phyloP scores from a whole-genome alignment of 106 monocot genomes.

The Cymbidium sinense region DNA sequence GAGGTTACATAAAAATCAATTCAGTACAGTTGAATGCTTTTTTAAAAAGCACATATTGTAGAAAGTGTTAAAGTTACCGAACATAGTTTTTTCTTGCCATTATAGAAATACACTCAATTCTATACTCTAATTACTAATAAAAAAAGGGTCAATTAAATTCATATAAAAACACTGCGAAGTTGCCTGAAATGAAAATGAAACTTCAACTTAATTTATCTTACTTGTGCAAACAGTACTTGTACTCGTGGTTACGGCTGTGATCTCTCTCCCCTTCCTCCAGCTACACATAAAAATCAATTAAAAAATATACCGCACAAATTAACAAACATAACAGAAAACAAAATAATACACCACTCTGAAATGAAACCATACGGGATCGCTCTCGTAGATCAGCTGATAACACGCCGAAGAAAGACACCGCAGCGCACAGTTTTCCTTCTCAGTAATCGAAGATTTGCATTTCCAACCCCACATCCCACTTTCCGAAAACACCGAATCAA shows the following conservation, averaged over 20 bases:
- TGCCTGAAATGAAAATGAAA: neutral
- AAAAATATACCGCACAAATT: neutral
- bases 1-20: no score
- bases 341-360: neutral
- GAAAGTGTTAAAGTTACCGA: no score
- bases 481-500: constrained; percentile 1
- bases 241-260: constrained; percentile 3
- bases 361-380: constrained; percentile 57
- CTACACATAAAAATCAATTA: neutral
- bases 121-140: neutral
- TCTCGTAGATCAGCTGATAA: constrained; percentile 64
- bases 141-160: neutral
- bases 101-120: neutral
- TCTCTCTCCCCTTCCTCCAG: constrained; percentile 14
- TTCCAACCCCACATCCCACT: constrained; percentile 89
- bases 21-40: no score
- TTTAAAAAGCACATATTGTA: no score
- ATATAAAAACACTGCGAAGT: no score
- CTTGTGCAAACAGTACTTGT: constrained; percentile 13
- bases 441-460: constrained; percentile 60
- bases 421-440: constrained; percentile 87
- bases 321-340: neutral
- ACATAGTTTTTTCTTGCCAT: no score
- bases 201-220: neutral
- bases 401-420: constrained; percentile 79